A percentile compares a stretch with the other conserved stretches of the same genome.
phyloP scores from a whole-genome alignment of 139 green algal species.

The Tetraselmis chui region DNA sequence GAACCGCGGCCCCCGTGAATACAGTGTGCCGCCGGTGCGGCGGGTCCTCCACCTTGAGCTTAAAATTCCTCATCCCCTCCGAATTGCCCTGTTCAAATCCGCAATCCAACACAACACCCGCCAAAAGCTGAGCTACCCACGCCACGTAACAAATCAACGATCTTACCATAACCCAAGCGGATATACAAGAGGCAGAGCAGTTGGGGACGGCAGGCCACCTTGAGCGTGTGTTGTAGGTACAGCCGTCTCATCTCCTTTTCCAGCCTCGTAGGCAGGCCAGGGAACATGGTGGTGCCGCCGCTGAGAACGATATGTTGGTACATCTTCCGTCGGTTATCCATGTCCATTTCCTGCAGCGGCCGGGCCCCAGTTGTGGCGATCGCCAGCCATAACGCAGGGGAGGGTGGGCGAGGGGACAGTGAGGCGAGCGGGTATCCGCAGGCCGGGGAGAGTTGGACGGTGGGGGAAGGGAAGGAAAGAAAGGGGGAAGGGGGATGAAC shows the following conservation, averaged over 20 bases:
- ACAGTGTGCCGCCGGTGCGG: constrained; percentile 67
- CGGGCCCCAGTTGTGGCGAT: too few relatives aligned
- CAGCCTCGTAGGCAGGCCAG: constrained; percentile 56
- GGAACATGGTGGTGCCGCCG: constrained; percentile 69
- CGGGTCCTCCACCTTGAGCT: constrained; percentile 62
- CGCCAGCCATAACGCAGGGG: too few relatives aligned
- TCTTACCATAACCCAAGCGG: neutral
- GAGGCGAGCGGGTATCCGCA: too few relatives aligned
- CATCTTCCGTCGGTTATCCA: constrained; percentile 67
- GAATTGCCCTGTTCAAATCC: constrained; percentile 27
- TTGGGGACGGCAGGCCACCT: constrained; percentile 9
- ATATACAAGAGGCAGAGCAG: neutral
- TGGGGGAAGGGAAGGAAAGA: too few relatives aligned
- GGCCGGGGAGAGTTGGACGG: too few relatives aligned
- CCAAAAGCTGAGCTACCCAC: neutral
- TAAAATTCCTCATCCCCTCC: constrained; percentile 42
- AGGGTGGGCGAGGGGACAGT: too few relatives aligned
- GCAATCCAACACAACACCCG: too few relatives aligned
- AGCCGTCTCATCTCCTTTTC: constrained; percentile 56
- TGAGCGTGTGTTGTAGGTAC: constrained; percentile 32
- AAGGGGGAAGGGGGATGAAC: constrained; percentile 6
- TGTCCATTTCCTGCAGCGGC: constrained; percentile 67
- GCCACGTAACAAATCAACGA: neutral
- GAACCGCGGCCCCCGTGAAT: constrained; percentile 63
- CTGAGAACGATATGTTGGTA: constrained; percentile 74